Evolutionary conservation across 2,329 filamentous ascomycete species (phyloP), one percentile per base, ranked within the genome.

Genomic region (Claviceps monticola): DNA sequence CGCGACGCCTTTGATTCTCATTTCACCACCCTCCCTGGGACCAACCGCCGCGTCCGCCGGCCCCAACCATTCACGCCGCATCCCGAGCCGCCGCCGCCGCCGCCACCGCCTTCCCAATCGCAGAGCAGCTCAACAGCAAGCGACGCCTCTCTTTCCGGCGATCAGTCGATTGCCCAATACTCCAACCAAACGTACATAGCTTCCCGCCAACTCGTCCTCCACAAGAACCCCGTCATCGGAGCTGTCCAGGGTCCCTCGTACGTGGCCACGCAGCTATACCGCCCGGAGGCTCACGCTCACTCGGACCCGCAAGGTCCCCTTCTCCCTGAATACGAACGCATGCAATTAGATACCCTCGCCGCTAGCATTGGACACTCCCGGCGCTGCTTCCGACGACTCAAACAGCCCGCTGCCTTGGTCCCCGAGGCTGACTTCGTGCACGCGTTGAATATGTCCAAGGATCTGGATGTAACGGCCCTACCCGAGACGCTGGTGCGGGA

Each of bases 161-260:
- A 19, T 26, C 39, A 42, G 5, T 56, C 54, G n/a, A 60, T 61
- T 5, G 58, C 53, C 23, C 48, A 48, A 5, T 61, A 64, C 49
- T 54, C 65, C 5, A 58, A 57, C n/a, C 55, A 56, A 3, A 61
- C 51, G 4, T 67, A 61, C 23, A 55, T 83, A 0, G 56, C 62
- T 1, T 62, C 61, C 4, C 59, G 64, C 0, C 68, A 74, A 53
- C 64, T 83, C 0, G 54, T 60, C 1, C 54, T 73, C 0, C 66
- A 71, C 49, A 61, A 64, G 0, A 70, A 78, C 56, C 73, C 67
- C 2, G 68, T 69, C 5, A 63, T 82, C 29, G 79, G 79, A 29
- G 75, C 71, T 5, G 69, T 81, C 2, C 74, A 83, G 58, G 80
- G 79, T 1, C 71, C 73, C 0, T 62, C 64, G 2, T 83, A 83